Evolutionary conservation across 2,329 filamentous ascomycete genomes (phyloP).

Genomic region (Aureobasidium zeae): DNA sequence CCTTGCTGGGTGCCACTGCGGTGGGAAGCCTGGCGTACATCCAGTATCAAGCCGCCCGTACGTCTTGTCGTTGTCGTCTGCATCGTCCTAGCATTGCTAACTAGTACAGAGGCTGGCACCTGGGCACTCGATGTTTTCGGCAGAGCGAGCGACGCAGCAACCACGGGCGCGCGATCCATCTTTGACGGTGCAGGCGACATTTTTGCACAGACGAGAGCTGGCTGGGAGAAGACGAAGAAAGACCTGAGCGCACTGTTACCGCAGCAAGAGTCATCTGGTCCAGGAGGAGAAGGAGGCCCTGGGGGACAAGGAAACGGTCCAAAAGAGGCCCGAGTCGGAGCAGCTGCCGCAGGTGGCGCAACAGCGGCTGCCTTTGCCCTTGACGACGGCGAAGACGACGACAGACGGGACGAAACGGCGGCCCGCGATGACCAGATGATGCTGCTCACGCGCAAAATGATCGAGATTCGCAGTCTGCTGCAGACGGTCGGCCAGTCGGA

Average conservation of each 20-base stretch:
- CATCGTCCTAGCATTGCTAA: too few species aligned
- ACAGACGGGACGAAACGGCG: slow-evolving; percentile 51
- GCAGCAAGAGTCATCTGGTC: slow-evolving; percentile 25
- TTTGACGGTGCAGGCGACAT: slow-evolving; percentile 66
- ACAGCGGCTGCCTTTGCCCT: slow-evolving; percentile 73
- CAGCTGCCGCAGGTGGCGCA: slow-evolving; percentile 57
- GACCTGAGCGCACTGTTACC: slow-evolving; percentile 70
- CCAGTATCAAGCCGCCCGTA: slow-evolving; percentile 74
- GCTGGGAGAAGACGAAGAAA: slow-evolving; percentile 73
- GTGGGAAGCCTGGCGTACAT: slow-evolving; percentile 84
- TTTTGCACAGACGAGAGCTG: slow-evolving; percentile 67
- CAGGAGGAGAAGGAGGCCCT: slow-evolving; percentile 29
- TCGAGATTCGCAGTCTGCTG: slow-evolving; percentile 88
- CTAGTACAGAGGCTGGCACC: slow-evolving; percentile 57
- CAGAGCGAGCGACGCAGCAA: slow-evolving; percentile 60
- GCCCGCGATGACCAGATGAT: slow-evolving; percentile 98
- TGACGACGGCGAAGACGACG: slow-evolving; percentile 55
- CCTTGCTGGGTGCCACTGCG: slow-evolving; percentile 81
- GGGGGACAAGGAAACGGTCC: slow-evolving; percentile 29
- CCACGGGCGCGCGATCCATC: slow-evolving; percentile 57
- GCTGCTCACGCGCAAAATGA: slow-evolving; percentile 98
- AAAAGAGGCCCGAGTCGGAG: slow-evolving; percentile 35
- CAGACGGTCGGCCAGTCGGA: slow-evolving; percentile 88
- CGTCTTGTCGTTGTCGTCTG: too few species aligned
- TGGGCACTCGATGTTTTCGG: slow-evolving; percentile 69